These are phyloP conservation scores for Grigorovia jiainica DNA, from an alignment of 805 yeast species.

Conservation along the genomic window DNA sequence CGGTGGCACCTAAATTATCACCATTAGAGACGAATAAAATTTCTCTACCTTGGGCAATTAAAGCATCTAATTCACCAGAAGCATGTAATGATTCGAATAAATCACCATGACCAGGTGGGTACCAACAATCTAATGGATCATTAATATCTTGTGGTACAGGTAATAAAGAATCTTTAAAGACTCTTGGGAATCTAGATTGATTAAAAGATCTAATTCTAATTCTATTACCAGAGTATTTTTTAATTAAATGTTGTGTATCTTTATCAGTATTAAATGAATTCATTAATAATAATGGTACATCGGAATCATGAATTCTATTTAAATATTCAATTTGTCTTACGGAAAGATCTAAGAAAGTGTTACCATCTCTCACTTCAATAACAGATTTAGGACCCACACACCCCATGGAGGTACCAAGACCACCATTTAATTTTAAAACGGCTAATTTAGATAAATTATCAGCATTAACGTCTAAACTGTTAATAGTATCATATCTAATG, in stretches of 20 bases:
- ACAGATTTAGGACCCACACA: constrained; percentile 95
- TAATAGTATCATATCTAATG: constrained; percentile 56
- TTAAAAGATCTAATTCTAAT: constrained; percentile 91
- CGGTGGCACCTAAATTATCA: constrained; percentile 98
- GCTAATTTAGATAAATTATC: constrained; percentile 70
- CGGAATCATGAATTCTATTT: constrained; percentile 81
- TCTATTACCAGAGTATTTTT: constrained; percentile 94
- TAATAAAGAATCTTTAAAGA: constrained; percentile 86
- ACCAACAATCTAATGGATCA: constrained; percentile 82
- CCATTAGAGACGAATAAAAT: constrained; percentile 92
- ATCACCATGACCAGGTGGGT: constrained; percentile 99
- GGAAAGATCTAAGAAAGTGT: constrained; percentile 88
- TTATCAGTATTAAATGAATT: constrained; percentile 93
- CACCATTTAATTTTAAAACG: constrained; percentile 94
- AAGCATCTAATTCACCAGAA: constrained; percentile 85
- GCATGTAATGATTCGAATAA: constrained; percentile 81
- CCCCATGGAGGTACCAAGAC: constrained; percentile 98
- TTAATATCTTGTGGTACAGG: constrained; percentile 79
- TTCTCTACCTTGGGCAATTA: constrained; percentile 90
- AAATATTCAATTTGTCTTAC: constrained; percentile 96
- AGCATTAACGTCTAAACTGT: constrained; percentile 9
- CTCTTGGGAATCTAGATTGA: constrained; percentile 96
- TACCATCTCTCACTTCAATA: constrained; percentile 97
- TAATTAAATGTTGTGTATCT: constrained; percentile 90
- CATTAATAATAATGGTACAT: constrained; percentile 94